Evolutionary conservation across 129 eudicot species (phyloP).

Genomic region (Pulicaria dysenterica): DNA sequence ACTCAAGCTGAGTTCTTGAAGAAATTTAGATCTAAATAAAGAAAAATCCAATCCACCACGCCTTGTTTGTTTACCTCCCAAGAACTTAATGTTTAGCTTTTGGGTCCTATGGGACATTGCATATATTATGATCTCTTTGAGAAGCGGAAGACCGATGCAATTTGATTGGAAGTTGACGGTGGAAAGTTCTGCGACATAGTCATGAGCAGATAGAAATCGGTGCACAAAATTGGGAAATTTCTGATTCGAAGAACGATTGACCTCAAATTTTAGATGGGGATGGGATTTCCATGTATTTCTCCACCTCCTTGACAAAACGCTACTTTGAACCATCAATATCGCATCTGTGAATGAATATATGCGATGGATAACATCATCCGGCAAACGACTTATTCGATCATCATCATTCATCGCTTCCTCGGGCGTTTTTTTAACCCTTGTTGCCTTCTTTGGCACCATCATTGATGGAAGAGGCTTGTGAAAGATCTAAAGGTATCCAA

Average conservation of each 20-base stretch:
- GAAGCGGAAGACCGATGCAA: constrained; percentile 17
- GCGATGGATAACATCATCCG: constrained; percentile 22
- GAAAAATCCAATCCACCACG: constrained; percentile 25
- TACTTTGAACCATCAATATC: constrained; percentile 7
- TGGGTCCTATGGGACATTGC: constrained; percentile 20
- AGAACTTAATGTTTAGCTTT: constrained; percentile 25
- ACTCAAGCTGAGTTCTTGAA: constrained; percentile 10
- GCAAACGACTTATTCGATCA: constrained; percentile 28
- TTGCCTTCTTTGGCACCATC: not conserved
- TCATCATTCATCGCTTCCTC: not conserved
- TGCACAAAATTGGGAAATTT: constrained; percentile 9
- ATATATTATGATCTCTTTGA: constrained; percentile 20
- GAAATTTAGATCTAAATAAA: constrained; percentile 23
- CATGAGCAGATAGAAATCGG: constrained; percentile 19
- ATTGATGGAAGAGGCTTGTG: not conserved
- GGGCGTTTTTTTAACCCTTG: not conserved
- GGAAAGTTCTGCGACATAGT: not conserved
- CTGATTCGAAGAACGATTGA: not conserved
- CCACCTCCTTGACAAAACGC: constrained; percentile 22
- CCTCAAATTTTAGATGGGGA: constrained; percentile 19
- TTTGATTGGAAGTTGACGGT: constrained; percentile 19
- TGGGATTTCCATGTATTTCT: constrained; percentile 28
- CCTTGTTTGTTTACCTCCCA: constrained; percentile 15
- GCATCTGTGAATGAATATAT: constrained; percentile 19
- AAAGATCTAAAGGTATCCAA: not conserved